Evolutionary conservation across 805 yeast species (phyloP).

Genomic region (Lachancea cidri): DNA sequence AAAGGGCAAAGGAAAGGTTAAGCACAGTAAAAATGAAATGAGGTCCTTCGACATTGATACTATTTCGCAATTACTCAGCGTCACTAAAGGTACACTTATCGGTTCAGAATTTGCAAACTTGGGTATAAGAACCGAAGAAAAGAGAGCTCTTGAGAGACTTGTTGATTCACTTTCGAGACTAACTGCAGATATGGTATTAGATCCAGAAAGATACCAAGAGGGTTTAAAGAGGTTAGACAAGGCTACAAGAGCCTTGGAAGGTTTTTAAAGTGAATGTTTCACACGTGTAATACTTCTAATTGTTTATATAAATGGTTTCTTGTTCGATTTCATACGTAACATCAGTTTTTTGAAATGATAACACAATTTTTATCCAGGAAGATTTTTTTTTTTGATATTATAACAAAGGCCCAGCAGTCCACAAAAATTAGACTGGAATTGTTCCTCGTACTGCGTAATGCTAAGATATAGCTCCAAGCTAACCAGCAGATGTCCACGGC

Average conservation of each 20-base stretch:
- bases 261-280: slow-evolving; percentile 39
- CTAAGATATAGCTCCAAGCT: not conserved
- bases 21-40: slow-evolving; percentile 9
- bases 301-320: not conserved
- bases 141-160: slow-evolving; percentile 74
- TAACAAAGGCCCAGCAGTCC: too few species aligned
- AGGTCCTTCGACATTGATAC: slow-evolving; percentile 32
- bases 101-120: slow-evolving; percentile 65
- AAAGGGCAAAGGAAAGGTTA: slow-evolving; percentile 4
- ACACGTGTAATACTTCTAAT: not conserved
- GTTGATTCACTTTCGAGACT: slow-evolving; percentile 80
- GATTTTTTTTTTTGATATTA: too few species aligned
- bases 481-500: not conserved
- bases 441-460: too few species aligned
- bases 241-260: slow-evolving; percentile 84
- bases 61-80: slow-evolving; percentile 33
- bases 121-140: slow-evolving; percentile 70
- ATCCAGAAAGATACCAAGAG: slow-evolving; percentile 72
- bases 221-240: slow-evolving; percentile 75
- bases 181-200: slow-evolving; percentile 86
- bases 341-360: too few species aligned
- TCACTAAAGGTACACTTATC: slow-evolving; percentile 38
- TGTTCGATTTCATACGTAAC: not conserved
- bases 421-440: too few species aligned
- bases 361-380: too few species aligned